Evolutionary conservation across 2,329 filamentous ascomycete species (phyloP).

Genomic region (Acephala macrosclerotiorum): DNA sequence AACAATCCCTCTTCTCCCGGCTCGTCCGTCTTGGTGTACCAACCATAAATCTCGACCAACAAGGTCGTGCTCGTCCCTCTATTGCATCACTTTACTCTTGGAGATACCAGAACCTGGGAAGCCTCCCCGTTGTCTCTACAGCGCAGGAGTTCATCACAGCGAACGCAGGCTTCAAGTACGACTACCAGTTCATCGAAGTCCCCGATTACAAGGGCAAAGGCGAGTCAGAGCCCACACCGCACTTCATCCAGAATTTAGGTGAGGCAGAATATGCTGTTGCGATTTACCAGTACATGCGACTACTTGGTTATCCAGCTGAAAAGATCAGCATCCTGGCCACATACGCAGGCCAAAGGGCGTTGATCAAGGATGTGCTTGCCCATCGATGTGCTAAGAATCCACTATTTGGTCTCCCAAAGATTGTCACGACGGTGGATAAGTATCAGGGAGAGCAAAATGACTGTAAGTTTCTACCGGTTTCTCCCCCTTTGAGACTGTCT

Average conservation of each 20-base stretch:
- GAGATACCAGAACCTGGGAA: constrained; percentile 84
- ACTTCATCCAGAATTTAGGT: constrained; percentile 95
- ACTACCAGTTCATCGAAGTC: constrained; percentile 97
- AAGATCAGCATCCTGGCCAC: constrained; percentile 88
- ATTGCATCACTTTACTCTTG: constrained; percentile 92
- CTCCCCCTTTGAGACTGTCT: background rate
- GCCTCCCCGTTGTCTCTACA: constrained; percentile 76
- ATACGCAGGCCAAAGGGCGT: constrained; percentile 88
- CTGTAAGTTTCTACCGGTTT: constrained; percentile 66
- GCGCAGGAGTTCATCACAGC: constrained; percentile 77
- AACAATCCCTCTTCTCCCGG: constrained; percentile 93
- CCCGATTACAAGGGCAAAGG: constrained; percentile 90
- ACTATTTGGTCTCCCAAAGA: constrained; percentile 87
- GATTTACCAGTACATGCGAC: constrained; percentile 95
- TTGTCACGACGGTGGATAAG: constrained; percentile 95
- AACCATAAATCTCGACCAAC: constrained; percentile 86
- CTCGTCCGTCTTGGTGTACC: constrained; percentile 93
- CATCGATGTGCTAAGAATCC: constrained; percentile 85
- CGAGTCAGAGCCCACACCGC: constrained; percentile 87
- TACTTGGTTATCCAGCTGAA: constrained; percentile 83
- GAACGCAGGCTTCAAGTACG: constrained; percentile 91
- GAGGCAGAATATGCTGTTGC: constrained; percentile 98
- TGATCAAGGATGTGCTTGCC: constrained; percentile 85
- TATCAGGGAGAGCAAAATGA: constrained; percentile 99
- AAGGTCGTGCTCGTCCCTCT: constrained; percentile 87